Conservation (phyloP, 768 basidiomycete species). For the Agrocybe chaxingu region DNA sequence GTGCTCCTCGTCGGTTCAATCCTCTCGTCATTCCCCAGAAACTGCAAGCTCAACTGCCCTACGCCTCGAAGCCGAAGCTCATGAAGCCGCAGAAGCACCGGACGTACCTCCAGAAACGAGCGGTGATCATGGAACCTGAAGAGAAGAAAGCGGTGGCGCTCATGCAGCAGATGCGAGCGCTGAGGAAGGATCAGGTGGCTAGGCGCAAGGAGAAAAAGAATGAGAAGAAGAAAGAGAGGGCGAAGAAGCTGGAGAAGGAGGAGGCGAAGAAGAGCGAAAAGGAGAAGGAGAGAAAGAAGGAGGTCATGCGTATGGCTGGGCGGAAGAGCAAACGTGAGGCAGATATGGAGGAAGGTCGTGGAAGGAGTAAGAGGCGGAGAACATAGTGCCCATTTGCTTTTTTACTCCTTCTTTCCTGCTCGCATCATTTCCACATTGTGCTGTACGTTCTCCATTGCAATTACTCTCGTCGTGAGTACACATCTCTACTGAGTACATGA, state of each 20-base stretch:
- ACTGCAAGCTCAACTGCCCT: constrained; percentile 88
- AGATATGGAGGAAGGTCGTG: constrained; percentile 55
- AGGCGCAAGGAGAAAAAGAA: constrained; percentile 83
- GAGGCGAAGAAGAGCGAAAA: constrained; percentile 61
- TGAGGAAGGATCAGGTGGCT: constrained; percentile 84
- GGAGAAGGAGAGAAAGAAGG: constrained; percentile 75
- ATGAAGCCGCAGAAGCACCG: constrained; percentile 68
- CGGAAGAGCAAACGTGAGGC: constrained; percentile 68
- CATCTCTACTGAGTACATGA: too few relatives aligned
- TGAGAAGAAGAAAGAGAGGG: constrained; percentile 65
- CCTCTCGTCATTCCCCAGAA: constrained; percentile 84
- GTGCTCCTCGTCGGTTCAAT: constrained; percentile 84
- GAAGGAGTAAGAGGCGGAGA: constrained; percentile 50
- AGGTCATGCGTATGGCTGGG: constrained; percentile 68
- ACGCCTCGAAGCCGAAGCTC: constrained; percentile 86
- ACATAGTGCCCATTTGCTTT: constrained; percentile 11
- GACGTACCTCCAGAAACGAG: constrained; percentile 94
- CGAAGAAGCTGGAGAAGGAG: constrained; percentile 72
- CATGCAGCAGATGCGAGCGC: constrained; percentile 89
- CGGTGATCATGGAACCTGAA: constrained; percentile 92
- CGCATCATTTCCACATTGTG: too few relatives aligned
- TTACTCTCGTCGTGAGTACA: too few relatives aligned
- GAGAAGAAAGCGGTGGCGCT: constrained; percentile 91
- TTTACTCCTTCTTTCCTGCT: too few relatives aligned
- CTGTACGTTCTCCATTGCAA: too few relatives aligned